Base-by-base conservation (phyloP, 176 grass and related monocot genomes). In the Metroxylon sagu region DNA sequence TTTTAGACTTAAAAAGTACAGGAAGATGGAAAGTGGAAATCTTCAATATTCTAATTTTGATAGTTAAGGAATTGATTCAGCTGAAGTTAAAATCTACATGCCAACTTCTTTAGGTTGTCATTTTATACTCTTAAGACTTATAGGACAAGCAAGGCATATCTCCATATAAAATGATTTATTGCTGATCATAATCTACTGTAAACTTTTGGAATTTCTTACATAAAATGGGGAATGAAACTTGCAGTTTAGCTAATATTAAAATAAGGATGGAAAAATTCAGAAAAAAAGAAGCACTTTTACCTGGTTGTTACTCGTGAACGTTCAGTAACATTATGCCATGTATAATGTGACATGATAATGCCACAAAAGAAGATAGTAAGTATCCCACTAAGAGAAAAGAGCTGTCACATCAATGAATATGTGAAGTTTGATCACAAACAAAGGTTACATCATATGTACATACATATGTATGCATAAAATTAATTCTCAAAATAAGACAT, bases 291-390 rank as follows among this genome's bases (percentile, higher is more conserved):
- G 35, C 8, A 43, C 0, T 43, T 43, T 67, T 68, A 68, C 65
- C 65, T 68, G 35, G 65, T 68, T 29, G 65, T 68, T 55, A 68
- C 54, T 68, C 25, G 52, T 68, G 65, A 68, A 16, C 28, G 17
- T 55, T 68, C 65, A 1, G 48, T 68, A 68, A 55, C 14, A 56
- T 68, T 68, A 55, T 68, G 65, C 65, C 65, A 68, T 55, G 65
- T 54, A 52, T 68, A 68, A 55, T 68, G 65, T 55, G 65, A 68
- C 65, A 68, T 68, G 26, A 68, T 68, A 16, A 68, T 68, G 52
- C 65, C 65, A 68, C 65, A 68, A 28, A 68, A 68, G 28, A 68
- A 68, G 28, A 68, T 68, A 10, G 65, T 68, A 26, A 68, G 26
- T 54, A 68, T 68, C 53, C 65, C 65, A 68, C 65, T 68, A 27